A percentile compares a stretch with the other conserved stretches of the same genome.
phyloP scores from a whole-genome alignment of 352 stramenopile genomes.

The Globisporangium cystogenes region DNA sequence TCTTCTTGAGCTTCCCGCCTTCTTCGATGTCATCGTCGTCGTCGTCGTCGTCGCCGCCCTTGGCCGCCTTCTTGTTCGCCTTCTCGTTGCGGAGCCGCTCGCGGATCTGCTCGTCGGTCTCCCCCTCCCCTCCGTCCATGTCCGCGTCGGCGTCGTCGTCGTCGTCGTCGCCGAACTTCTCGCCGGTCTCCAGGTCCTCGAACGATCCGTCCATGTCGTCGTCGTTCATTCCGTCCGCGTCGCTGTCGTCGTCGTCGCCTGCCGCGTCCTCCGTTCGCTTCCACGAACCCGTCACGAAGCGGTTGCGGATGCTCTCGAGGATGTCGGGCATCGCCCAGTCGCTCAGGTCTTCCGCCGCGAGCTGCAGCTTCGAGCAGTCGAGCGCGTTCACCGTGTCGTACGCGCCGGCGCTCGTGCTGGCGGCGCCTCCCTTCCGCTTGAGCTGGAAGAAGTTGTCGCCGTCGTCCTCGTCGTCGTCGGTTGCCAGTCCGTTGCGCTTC shows the following conservation, averaged over 20 bases:
- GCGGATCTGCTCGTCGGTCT: conserved; percentile 79
- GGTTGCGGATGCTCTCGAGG: conserved; percentile 83
- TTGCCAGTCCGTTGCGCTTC: conserved; percentile 9
- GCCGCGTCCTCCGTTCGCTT: conserved; percentile 53
- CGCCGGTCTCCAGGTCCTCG: conserved; percentile 96
- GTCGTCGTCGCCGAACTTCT: conserved; percentile 45
- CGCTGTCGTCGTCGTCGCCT: conserved; percentile 24
- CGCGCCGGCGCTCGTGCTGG: conserved; percentile 26
- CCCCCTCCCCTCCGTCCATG: conserved; percentile 30
- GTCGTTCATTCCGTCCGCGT: conserved; percentile 69
- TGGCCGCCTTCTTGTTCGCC: conserved; percentile 83
- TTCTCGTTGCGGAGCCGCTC: conserved; percentile 88
- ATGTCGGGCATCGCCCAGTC: conserved; percentile 73
- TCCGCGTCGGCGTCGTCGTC: conserved; percentile 24
- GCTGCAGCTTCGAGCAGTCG: conserved; percentile 79
- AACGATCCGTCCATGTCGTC: conserved; percentile 95
- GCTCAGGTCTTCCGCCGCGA: conserved; percentile 57
- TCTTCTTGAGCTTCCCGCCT: conserved; percentile 26
- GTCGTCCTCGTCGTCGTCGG: conserved; percentile 40
- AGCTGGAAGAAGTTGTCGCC: conserved; percentile 74
- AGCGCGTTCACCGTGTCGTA: conserved; percentile 70
- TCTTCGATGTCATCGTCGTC: conserved; percentile 27
- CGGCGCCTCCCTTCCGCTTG: conserved; percentile 46
- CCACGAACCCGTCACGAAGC: conserved; percentile 97
- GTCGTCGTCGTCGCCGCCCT: conserved; percentile 56